Evolutionary conservation across 1,139 yeast genomes (phyloP).

Genomic region (Lodderomyces beijingensis): DNA sequence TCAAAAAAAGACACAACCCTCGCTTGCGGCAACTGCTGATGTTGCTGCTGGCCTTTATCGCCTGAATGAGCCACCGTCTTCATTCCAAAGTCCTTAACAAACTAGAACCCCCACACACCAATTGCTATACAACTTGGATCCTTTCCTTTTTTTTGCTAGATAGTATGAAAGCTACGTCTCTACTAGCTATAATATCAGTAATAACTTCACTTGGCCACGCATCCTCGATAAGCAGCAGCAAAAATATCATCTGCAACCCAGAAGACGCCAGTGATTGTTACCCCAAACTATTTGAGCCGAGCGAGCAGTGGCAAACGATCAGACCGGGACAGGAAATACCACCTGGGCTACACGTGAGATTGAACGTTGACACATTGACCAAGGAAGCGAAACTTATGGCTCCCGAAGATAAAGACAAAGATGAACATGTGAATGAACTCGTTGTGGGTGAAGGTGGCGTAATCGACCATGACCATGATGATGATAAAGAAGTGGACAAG

Average conservation of each 20-base stretch:
- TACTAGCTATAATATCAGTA: no score
- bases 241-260: constrained; percentile 17
- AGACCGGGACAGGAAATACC: constrained; percentile 70
- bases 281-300: constrained; percentile 58
- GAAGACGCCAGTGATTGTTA: constrained; percentile 52
- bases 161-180: no score
- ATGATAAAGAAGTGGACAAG: constrained; percentile 1
- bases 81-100: no score
- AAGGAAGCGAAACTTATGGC: constrained; percentile 63
- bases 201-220: neutral
- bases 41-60: no score
- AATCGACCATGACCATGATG: constrained; percentile 10
- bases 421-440: constrained; percentile 4
- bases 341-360: constrained; percentile 69
- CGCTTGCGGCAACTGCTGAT: no score
- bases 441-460: constrained; percentile 11
- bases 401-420: constrained; percentile 15
- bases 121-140: no score
- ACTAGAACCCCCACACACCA: no score
- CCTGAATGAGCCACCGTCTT: no score
- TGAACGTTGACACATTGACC: constrained; percentile 62
- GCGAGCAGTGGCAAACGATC: constrained; percentile 63
- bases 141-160: no score
- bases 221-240: constrained; percentile 1
- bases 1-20: no score